Conservation (phyloP, 164 flowering plant genomes). For the Echeveria elegans region DNA sequence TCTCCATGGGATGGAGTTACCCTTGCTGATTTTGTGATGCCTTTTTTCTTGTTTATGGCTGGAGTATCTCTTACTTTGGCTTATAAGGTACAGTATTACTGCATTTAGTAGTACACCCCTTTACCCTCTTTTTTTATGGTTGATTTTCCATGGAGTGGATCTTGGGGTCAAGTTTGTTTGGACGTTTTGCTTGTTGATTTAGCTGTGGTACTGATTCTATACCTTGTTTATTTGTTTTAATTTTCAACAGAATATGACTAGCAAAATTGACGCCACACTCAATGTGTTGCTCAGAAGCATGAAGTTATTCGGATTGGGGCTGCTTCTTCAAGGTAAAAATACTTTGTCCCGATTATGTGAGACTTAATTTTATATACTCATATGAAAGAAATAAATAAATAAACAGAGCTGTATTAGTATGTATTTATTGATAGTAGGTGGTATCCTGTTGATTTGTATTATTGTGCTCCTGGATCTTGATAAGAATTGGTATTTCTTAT, state of each 20-base stretch:
- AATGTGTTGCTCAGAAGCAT: conserved; percentile 44
- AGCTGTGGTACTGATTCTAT: neutral
- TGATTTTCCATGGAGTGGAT: neutral
- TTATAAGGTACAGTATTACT: conserved; percentile 42
- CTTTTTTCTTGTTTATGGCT: conserved; percentile 77
- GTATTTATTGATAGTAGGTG: neutral
- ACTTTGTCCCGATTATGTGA: neutral
- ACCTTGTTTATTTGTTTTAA: neutral
- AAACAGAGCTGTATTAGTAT: neutral
- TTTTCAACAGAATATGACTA: conserved; percentile 33
- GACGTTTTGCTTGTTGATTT: too few species aligned
- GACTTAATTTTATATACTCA: neutral
- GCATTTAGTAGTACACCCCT: neutral
- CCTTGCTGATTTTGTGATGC: conserved; percentile 78
- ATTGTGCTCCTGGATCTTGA: neutral
- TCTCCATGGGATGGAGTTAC: conserved; percentile 79
- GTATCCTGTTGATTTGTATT: neutral
- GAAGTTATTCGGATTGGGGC: conserved; percentile 47
- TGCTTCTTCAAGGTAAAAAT: conserved; percentile 58
- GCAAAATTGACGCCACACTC: conserved; percentile 33
- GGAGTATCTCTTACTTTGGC: conserved; percentile 63
- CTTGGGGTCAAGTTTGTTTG: too few species aligned
- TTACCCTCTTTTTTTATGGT: neutral
- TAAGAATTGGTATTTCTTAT: neutral
- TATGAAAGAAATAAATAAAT: neutral